Conservation (phyloP, 805 yeast genomes). For the Nakazawaea holstii region DNA sequence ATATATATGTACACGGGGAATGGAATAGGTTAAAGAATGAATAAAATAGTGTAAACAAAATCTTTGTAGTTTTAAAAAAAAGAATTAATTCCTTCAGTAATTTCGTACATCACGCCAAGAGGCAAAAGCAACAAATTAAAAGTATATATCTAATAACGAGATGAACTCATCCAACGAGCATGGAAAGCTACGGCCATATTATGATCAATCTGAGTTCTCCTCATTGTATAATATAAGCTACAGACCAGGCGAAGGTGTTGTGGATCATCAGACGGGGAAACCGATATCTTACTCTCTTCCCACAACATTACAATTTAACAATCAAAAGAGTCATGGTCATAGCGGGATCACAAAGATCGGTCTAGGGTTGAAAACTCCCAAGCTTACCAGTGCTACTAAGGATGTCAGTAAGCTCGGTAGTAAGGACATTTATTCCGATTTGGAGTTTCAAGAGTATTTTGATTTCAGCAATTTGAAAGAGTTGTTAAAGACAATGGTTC, state of each 20-base stretch:
- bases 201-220: constrained; percentile 25
- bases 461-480: constrained; percentile 55
- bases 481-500: constrained; percentile 47
- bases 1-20: background rate
- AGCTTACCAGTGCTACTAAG: constrained; percentile 9
- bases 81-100: background rate
- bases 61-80: background rate
- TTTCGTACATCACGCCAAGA: no score
- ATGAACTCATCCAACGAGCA: constrained; percentile 1
- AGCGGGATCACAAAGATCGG: constrained; percentile 3
- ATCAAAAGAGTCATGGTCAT: constrained; percentile 2
- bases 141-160: no score
- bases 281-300: constrained; percentile 28
- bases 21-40: background rate
- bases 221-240: constrained; percentile 27
- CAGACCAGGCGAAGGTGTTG: constrained; percentile 26
- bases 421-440: constrained; percentile 43
- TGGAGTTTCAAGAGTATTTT: constrained; percentile 63
- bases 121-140: no score
- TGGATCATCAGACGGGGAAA: constrained; percentile 27
- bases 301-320: constrained; percentile 15
- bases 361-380: constrained; percentile 7
- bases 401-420: constrained; percentile 15
- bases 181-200: constrained; percentile 24
- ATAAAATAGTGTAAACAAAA: background rate